A percentile compares a stretch with the other conserved stretches of the same genome.
These are phyloP conservation scores for Gynandropsis gynandra DNA, from an alignment of 345 rosid species.

Conservation along the genomic window DNA sequence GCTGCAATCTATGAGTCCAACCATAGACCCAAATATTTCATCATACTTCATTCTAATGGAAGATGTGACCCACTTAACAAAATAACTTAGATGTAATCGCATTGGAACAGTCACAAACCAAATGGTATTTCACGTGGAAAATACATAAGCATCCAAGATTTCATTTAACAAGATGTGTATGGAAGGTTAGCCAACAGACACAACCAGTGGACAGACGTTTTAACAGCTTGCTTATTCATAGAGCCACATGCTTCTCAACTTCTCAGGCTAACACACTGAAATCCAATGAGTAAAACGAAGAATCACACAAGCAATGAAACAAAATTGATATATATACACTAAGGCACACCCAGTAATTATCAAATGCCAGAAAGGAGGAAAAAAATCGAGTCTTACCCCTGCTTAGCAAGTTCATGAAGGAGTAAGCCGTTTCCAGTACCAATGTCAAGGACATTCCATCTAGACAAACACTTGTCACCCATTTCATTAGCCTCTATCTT, in stretches of 20 bases:
- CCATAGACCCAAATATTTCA: no score
- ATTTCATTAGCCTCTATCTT: slow-evolving; percentile 38
- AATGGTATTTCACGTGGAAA: no score
- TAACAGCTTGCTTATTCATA: background rate
- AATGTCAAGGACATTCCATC: slow-evolving; percentile 91
- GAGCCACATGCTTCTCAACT: background rate
- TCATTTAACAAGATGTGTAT: background rate
- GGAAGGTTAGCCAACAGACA: slow-evolving; percentile 1
- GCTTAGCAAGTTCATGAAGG: slow-evolving; percentile 92
- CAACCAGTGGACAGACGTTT: no score
- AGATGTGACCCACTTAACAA: no score
- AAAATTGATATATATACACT: background rate
- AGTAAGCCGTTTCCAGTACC: slow-evolving; percentile 97
- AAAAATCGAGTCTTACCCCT: slow-evolving; percentile 59
- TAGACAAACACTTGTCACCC: slow-evolving; percentile 48
- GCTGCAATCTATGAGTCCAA: no score
- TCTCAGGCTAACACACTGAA: background rate
- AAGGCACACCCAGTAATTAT: slow-evolving; percentile 1
- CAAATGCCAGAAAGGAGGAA: slow-evolving; percentile 29
- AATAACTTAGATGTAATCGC: no score
- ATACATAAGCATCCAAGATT: background rate
- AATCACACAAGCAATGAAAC: background rate
- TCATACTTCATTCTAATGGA: background rate
- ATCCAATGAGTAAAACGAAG: background rate
- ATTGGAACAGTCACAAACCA: no score